Conservation (phyloP, 371 early-diverging fungal genomes). For the Blakeslea trispora region DNA sequence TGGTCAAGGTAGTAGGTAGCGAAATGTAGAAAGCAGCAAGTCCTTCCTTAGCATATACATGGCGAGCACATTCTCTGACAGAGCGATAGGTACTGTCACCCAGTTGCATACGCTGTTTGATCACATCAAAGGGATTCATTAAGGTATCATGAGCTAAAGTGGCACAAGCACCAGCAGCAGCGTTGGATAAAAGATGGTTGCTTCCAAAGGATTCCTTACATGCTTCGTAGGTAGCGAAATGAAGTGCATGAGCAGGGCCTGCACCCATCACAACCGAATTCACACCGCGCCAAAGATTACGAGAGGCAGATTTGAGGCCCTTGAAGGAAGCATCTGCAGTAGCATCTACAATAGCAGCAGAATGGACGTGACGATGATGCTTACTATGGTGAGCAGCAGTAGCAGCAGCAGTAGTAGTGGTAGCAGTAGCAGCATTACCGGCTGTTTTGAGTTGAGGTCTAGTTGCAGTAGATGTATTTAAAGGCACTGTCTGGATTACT, state of each 20-base stretch:
- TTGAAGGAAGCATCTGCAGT: constrained; percentile 1
- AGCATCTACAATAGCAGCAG: constrained; percentile 13
- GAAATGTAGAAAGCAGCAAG: constrained; percentile 86
- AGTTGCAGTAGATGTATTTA: constrained; percentile 1
- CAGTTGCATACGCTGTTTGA: constrained; percentile 95
- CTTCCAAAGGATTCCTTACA: constrained; percentile 74
- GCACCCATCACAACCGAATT: constrained; percentile 87
- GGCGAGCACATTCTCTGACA: constrained; percentile 66
- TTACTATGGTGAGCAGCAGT: constrained; percentile 10
- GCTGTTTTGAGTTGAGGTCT: constrained; percentile 15
- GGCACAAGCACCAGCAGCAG: constrained; percentile 85
- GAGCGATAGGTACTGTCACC: constrained; percentile 61
- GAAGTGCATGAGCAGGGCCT: constrained; percentile 93
- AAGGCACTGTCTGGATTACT: constrained; percentile 49
- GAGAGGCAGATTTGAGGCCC: constrained; percentile 19
- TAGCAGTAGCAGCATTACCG: too few relatives aligned
- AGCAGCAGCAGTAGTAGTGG: too few relatives aligned
- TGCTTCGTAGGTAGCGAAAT: constrained; percentile 91
- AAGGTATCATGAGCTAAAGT: constrained; percentile 82
- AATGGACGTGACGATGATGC: constrained; percentile 19
- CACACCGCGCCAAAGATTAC: constrained; percentile 88
- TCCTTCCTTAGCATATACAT: constrained; percentile 75
- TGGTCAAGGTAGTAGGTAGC: constrained; percentile 87
- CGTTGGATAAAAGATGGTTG: constrained; percentile 63
- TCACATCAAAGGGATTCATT: constrained; percentile 92